Evolutionary conservation across 148 eudicot species (phyloP).

Genomic region (Camellia sinensis): DNA sequence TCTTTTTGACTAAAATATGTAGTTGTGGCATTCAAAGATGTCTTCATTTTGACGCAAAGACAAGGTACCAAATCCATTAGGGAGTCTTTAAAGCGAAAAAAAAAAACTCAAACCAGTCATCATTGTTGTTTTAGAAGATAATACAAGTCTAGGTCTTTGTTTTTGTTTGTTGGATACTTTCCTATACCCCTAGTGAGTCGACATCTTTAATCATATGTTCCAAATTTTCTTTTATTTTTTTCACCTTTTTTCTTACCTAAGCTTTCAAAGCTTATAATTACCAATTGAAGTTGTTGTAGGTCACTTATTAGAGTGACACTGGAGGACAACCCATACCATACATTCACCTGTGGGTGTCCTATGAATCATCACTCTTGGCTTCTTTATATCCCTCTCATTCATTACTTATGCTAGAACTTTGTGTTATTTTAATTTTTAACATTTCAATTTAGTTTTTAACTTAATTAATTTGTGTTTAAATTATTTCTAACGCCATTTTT

Average conservation of each 20-base stretch:
- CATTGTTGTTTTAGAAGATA: constrained; percentile 29
- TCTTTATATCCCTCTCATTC: constrained; percentile 5
- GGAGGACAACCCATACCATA: constrained; percentile 18
- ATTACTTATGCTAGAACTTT: neutral
- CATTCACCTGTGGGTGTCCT: constrained; percentile 7
- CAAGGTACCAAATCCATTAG: neutral
- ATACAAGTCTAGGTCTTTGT: neutral
- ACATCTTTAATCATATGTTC: constrained; percentile 32
- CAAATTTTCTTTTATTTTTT: neutral
- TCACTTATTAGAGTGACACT: constrained; percentile 12
- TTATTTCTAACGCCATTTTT: no score
- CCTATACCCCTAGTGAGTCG: constrained; percentile 16
- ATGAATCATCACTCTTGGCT: constrained; percentile 11
- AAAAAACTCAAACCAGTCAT: constrained; percentile 25
- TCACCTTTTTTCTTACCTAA: constrained; percentile 13
- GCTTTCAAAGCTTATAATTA: constrained; percentile 29
- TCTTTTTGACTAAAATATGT: neutral
- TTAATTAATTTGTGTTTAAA: no score
- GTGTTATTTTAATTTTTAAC: no score
- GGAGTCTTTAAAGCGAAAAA: constrained; percentile 22
- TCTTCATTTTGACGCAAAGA: constrained; percentile 23
- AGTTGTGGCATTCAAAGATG: constrained; percentile 13
- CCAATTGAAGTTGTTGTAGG: constrained; percentile 11
- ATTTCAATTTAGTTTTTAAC: no score
- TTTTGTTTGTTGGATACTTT: constrained; percentile 10